Evolutionary conservation across 495 filamentous ascomycete species (phyloP), one percentile per base, ranked within the genome.

Genomic region (Margaritispora aquatica): DNA sequence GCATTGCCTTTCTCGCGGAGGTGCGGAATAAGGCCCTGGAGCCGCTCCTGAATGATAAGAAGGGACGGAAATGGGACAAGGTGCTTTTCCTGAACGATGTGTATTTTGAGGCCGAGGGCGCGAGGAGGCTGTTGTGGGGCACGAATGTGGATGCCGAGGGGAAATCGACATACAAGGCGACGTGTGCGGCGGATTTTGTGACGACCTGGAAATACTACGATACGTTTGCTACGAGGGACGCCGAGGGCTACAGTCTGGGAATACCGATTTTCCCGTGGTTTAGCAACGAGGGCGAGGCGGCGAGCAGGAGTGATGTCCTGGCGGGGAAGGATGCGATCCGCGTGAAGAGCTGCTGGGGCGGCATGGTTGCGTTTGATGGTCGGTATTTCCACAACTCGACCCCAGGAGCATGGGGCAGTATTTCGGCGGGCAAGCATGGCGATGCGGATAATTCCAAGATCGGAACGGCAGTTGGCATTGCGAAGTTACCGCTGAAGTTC

Each of bases 181-280:
- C 87, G 1, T 94, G 89, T 58, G 88, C 86, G 2, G 73, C 89
- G 5, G 89, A 94, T 68, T 93, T 88, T 61, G 82, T 85, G 66
- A 85, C 84, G 51, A 81, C 86, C 0, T 83, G 90, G 71, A 88
- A 89, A 63, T 89, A 87, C 69, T 94, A 94, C 66, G 89, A 94
- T 70, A 86, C 87, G 2, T 92, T 86, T 74, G 89, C 89, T 11
- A 86, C 86, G 20, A 78, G 89, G 2, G 89, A 94, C 63, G 68
- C 79, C 4, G 84, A 92, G 58, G 89, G 89, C 1, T 88, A 84
- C 64, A 78, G 77, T 53, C 77, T 86, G 62, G 88, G 86, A 0
- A 70, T 91, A 1, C 85, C 88, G 0, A 83, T 90, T 65, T 94
- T 77, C 66, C 89, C 89, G 0, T 89, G 85, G 81, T 92, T 92